Conservation (phyloP, 345 rosid species). For the Boechera retrofracta region DNA sequence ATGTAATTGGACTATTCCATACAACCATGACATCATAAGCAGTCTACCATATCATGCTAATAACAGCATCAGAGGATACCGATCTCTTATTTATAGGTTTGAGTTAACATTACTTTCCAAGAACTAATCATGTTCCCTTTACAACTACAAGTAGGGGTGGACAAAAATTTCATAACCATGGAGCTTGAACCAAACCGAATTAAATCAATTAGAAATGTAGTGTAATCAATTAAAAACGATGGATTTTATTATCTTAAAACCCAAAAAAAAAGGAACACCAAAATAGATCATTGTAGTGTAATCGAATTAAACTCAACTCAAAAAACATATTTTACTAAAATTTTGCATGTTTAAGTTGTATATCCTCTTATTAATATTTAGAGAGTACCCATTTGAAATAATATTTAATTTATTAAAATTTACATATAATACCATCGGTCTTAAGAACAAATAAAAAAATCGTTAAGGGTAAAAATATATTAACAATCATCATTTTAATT, state of each 20-base stretch:
- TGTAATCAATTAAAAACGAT: background rate
- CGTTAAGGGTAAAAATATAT: too few relatives aligned
- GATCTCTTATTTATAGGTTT: constrained; percentile 38
- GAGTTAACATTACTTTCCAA: background rate
- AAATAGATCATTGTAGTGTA: background rate
- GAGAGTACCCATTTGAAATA: too few relatives aligned
- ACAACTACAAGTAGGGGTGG: background rate
- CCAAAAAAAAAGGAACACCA: background rate
- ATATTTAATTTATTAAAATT: too few relatives aligned
- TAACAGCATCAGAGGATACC: constrained; percentile 26
- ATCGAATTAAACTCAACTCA: background rate
- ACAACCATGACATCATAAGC: constrained; percentile 10
- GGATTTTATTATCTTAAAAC: background rate
- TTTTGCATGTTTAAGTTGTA: background rate
- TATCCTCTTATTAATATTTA: too few relatives aligned
- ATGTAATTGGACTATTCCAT: constrained; percentile 26
- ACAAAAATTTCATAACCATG: background rate
- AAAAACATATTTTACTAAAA: background rate
- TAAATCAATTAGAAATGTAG: background rate
- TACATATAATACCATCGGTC: too few relatives aligned
- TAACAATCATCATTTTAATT: too few relatives aligned
- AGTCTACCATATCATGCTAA: constrained; percentile 18
- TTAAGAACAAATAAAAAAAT: too few relatives aligned
- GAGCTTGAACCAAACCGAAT: background rate
- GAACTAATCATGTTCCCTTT: background rate